Conservation (phyloP, 2,329 filamentous ascomycete species). For the Alternaria consortialis region DNA sequence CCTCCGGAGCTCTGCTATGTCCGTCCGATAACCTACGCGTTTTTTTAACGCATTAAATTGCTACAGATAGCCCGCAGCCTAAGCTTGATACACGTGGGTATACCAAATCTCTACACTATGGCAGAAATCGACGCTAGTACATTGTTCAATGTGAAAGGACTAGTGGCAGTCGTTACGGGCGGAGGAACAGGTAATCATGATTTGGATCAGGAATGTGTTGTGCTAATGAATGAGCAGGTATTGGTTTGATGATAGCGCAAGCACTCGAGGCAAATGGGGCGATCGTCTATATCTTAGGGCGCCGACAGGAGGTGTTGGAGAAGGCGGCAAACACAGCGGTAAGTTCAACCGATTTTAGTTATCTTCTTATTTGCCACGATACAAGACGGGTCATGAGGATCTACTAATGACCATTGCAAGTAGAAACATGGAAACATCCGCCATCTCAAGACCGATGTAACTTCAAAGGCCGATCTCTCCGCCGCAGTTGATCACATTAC, state of each 20-base stretch:
- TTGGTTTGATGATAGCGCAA: conserved; percentile 35
- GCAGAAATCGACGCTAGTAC: conserved; percentile 12
- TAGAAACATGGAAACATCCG: conserved; percentile 18
- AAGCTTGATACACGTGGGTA: background rate
- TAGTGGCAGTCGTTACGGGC: conserved; percentile 30
- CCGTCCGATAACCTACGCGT: background rate
- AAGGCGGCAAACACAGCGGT: conserved; percentile 12
- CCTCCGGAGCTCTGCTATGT: background rate
- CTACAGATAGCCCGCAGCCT: background rate
- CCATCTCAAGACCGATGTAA: conserved; percentile 31
- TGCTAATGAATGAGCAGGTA: conserved; percentile 19
- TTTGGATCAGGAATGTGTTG: background rate
- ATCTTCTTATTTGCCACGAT: background rate
- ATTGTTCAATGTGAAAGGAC: conserved; percentile 25
- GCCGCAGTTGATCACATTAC: conserved; percentile 22
- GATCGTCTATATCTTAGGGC: conserved; percentile 36
- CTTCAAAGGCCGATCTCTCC: conserved; percentile 26
- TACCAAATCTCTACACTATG: background rate
- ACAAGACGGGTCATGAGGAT: too few relatives aligned
- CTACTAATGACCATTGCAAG: background rate
- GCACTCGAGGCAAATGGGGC: conserved; percentile 32
- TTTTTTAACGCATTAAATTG: background rate
- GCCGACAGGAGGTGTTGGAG: conserved; percentile 31
- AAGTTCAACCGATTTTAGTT: background rate
- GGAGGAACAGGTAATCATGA: conserved; percentile 23